Evolutionary conservation across 768 basidiomycete genomes (phyloP).

Genomic region (Auricularia sp.): DNA sequence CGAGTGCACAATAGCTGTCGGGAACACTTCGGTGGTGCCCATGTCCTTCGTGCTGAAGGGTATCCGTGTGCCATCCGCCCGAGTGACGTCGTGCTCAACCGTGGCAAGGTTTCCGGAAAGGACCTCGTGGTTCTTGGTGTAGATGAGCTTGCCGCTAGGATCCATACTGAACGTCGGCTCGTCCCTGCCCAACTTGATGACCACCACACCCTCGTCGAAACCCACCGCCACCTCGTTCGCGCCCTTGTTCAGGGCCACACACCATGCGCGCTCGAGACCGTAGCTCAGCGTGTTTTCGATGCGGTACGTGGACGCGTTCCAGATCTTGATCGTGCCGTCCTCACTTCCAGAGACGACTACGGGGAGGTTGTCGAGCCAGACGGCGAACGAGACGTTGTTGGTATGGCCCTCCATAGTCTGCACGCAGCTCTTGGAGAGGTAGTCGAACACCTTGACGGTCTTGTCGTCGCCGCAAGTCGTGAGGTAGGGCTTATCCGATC

Average conservation of each 20-base stretch:
- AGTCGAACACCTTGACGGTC: slow-evolving; percentile 98
- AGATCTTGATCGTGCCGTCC: slow-evolving; percentile 94
- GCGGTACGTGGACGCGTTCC: slow-evolving; percentile 94
- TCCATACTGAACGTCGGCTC: slow-evolving; percentile 97
- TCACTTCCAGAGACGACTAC: slow-evolving; percentile 92
- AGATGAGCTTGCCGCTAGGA: slow-evolving; percentile 86
- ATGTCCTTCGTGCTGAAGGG: slow-evolving; percentile 76
- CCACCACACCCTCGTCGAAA: slow-evolving; percentile 93
- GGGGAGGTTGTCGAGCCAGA: slow-evolving; percentile 92
- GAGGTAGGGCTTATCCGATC: slow-evolving; percentile 92
- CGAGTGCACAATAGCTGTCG: slow-evolving; percentile 74
- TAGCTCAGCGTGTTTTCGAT: slow-evolving; percentile 95
- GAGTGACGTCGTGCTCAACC: slow-evolving; percentile 33
- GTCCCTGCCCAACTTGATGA: slow-evolving; percentile 77
- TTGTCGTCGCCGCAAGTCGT: slow-evolving; percentile 96
- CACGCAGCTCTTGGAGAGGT: slow-evolving; percentile 94
- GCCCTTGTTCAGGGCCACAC: slow-evolving; percentile 66
- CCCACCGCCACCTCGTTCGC: slow-evolving; percentile 93
- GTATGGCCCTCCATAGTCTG: slow-evolving; percentile 97
- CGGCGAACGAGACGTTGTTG: slow-evolving; percentile 93
- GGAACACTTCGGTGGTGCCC: slow-evolving; percentile 89
- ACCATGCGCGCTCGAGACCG: slow-evolving; percentile 93
- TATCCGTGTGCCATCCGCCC: slow-evolving; percentile 80
- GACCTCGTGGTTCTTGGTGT: slow-evolving; percentile 84
- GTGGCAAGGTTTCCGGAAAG: slow-evolving; percentile 74